Evolutionary conservation across 2,329 filamentous ascomycete species (phyloP), one percentile per base, ranked within the genome.

Genomic region (Neophaeococcomyces aloes): DNA sequence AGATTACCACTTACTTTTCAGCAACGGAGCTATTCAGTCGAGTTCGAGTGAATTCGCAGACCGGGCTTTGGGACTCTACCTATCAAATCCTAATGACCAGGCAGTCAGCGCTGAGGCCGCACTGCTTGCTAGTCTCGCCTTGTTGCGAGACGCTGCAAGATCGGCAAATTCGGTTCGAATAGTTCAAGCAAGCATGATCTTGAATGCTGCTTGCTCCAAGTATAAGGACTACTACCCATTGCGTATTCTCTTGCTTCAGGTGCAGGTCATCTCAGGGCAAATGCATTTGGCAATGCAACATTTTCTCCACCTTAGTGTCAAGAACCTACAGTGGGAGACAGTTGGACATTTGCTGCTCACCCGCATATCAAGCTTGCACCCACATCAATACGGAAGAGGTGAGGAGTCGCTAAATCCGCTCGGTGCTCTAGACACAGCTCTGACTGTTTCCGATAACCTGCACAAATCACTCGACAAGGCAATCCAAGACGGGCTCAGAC

Each of bases 241-340:
- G 5, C 56, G 68, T 3, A 55, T 71, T 21, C 57, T 68, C 13
- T 56, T 71, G 21, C 59, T 68, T 6, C 61, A 65, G 23, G 59
- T 69, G 19, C 68, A 68, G 44, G 54, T 65, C 18, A 57, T 63
- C 34, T 52, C 70, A 8, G 68, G 68, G 15, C 63, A 65, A 21
- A 62, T 54, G 6, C 69, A 67, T 21, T 58, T 68, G 14, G 68
- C 68, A n/a, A 54, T 71, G 49, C 62, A 59, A 31, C 61, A 59
- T 8, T 71, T 70, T 52, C 57, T 59, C 47, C 65, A 62, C 45
- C 60, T 71, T 14, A 65, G 65, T 13, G 59, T 71, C 39, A 71
- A 71, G 50, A 67, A 71, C 42, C 51, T 71, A 46, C 68, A 71
- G 52, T 67, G 62, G 49, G 67, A 70, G 49, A 66, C 64, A 14